These are phyloP conservation scores for Emericellopsis terricola DNA, from an alignment of 495 filamentous ascomycete genomes.

Conservation along the genomic window DNA sequence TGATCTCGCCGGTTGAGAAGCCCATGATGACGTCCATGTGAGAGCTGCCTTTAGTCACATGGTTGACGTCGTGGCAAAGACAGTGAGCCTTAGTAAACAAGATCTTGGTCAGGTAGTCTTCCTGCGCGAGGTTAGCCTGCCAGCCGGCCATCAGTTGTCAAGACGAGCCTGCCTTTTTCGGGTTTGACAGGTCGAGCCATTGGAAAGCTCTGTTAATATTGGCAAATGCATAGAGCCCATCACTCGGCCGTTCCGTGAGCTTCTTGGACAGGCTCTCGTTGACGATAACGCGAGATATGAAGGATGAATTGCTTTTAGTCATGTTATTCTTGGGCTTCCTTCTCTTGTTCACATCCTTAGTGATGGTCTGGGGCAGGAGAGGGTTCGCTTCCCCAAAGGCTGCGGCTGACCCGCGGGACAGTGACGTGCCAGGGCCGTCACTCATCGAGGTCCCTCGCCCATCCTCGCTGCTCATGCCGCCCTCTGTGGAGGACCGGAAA, in stretches of 20 bases:
- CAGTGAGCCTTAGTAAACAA: conserved; percentile 92
- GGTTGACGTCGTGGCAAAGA: conserved; percentile 86
- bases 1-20: conserved; percentile 87
- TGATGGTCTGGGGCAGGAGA: conserved; percentile 35
- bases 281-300: conserved; percentile 85
- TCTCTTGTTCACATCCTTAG: conserved; percentile 63
- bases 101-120: conserved; percentile 85
- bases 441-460: conserved; percentile 22
- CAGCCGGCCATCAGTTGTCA: background rate
- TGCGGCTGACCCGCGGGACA: conserved; percentile 29
- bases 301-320: conserved; percentile 92
- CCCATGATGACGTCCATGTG: conserved; percentile 91
- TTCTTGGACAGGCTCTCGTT: conserved; percentile 67
- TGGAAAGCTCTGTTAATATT: conserved; percentile 91
- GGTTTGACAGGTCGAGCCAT: conserved; percentile 38
- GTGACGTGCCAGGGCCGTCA: conserved; percentile 14
- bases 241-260: conserved; percentile 53
- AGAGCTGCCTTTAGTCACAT: conserved; percentile 52
- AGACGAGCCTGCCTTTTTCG: conserved; percentile 27
- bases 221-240: conserved; percentile 78
- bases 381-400: conserved; percentile 81
- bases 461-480: conserved; percentile 25
- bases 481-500: conserved; percentile 42
- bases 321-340: conserved; percentile 95
- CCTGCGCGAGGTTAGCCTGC: conserved; percentile 20